phyloP scores from a whole-genome alignment of 768 basidiomycete genomes.

The Mycena vitilis region DNA sequence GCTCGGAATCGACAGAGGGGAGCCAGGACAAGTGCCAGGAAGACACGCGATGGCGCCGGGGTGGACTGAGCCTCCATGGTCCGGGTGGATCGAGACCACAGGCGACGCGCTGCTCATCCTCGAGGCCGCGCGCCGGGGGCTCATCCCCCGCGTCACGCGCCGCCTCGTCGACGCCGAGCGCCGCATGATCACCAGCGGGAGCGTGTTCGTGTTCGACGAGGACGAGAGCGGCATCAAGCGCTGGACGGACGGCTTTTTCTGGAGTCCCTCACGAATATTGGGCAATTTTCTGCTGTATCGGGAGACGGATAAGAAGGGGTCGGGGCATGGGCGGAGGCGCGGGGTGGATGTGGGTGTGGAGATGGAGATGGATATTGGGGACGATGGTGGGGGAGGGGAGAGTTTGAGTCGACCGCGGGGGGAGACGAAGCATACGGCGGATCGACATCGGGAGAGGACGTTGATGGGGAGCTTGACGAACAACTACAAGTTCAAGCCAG shows the following conservation, averaged over 20 bases:
- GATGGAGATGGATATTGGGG: constrained; percentile 45
- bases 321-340: constrained; percentile 61
- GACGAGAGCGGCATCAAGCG: constrained; percentile 97
- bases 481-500: constrained; percentile 91
- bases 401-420: constrained; percentile 75
- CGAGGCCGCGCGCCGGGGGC: constrained; percentile 89
- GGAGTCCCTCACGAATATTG: constrained; percentile 93
- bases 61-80: constrained; percentile 71
- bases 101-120: constrained; percentile 96
- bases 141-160: constrained; percentile 92
- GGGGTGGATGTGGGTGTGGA: constrained; percentile 47
- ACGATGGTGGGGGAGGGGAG: constrained; percentile 44
- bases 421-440: constrained; percentile 62
- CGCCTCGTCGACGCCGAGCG: constrained; percentile 93
- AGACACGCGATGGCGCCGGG: constrained; percentile 1
- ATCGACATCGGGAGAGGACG: constrained; percentile 81
- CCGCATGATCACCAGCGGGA: constrained; percentile 92
- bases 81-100: constrained; percentile 95
- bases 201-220: constrained; percentile 98
- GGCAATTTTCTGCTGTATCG: constrained; percentile 97
- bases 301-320: constrained; percentile 88
- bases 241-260: constrained; percentile 98
- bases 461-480: constrained; percentile 93
- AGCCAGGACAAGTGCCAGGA: not conserved
- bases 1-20: not conserved